Evolutionary conservation across 1,284 basidiomycete genomes (phyloP).

Genomic region (Waitea zeae): DNA sequence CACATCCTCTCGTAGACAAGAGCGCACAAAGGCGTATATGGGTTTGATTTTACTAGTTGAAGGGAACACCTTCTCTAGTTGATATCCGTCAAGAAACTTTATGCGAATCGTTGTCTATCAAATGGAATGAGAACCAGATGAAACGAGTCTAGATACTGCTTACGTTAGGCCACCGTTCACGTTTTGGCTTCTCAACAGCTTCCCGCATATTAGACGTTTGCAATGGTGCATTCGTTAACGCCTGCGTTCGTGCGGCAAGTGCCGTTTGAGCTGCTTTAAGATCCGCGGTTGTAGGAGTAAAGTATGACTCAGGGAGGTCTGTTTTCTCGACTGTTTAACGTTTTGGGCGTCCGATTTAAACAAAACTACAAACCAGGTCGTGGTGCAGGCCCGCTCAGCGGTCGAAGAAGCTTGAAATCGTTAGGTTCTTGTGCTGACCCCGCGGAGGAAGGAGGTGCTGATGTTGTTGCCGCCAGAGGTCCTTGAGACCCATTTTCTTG

Average conservation of each 20-base stretch:
- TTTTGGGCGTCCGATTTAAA: neutral
- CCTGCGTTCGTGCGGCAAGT: constrained; percentile 40
- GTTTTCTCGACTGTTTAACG: neutral
- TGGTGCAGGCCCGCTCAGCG: constrained; percentile 1
- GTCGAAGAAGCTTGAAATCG: constrained; percentile 6
- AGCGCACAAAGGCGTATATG: constrained; percentile 71
- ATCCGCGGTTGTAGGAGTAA: constrained; percentile 59
- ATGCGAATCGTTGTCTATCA: constrained; percentile 64
- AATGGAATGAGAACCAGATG: constrained; percentile 14
- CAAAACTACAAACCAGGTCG: neutral
- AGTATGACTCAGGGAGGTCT: constrained; percentile 53
- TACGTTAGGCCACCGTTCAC: constrained; percentile 60
- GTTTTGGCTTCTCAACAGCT: constrained; percentile 39
- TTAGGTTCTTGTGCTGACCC: no score
- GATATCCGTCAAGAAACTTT: constrained; percentile 64
- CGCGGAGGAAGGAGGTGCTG: no score
- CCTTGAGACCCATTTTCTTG: no score
- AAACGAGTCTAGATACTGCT: no score
- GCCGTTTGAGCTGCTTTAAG: constrained; percentile 53
- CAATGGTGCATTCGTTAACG: constrained; percentile 63
- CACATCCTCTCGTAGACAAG: constrained; percentile 52
- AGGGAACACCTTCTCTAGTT: constrained; percentile 65
- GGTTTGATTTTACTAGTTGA: constrained; percentile 62
- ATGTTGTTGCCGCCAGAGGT: no score
- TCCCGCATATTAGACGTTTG: constrained; percentile 55